Evolutionary conservation across 1,284 basidiomycete genomes (phyloP), one percentile per base, ranked within the genome.

Genomic region (Puccinia horiana): DNA sequence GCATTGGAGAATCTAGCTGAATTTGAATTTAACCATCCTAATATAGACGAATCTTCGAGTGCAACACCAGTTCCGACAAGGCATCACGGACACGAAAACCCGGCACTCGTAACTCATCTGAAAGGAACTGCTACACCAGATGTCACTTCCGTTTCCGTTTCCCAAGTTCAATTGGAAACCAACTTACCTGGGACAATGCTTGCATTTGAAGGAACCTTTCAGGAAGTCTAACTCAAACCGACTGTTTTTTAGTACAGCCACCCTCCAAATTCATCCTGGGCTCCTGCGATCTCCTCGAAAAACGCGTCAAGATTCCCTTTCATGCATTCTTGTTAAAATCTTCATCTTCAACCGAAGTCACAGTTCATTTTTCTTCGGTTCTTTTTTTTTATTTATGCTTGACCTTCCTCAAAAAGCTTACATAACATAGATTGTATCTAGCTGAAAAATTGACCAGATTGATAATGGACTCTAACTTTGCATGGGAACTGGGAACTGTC

Each of bases 351-450:
- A 35, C 32, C 58, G 58, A 35, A 61, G 58, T 14, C 29, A 9
- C 58, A 61, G 5, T 11, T 35, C 11, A 11, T 23, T 47, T 47
- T 8, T 47, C 9, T n/a, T 2, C 29, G 32, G 32, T 26, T 6
- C 16, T 61, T 9, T 2, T 32, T 26, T 35, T 61, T 18, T 35
- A 61, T 11, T 35, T 61, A 26, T 32, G 58, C 18, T 3, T 58
- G 6, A 8, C 12, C 32, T 61, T 61, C 58, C 26, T 26, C n/a
- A 32, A 61, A 61, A 32, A 61, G 2, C 18, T 14, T 8, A 35
- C 35, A 32, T 61, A 61, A 8, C 58, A 61, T 35, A 61, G 58
- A 61, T 61, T 61, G 58, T 35, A 61, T 61, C 58, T 61, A 61
- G 32, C 58, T 35, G n/a, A 8, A 61, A 61, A 61, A 61, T 29